Base-by-base conservation (phyloP, 305 asterid species). In the Withania somnifera region DNA sequence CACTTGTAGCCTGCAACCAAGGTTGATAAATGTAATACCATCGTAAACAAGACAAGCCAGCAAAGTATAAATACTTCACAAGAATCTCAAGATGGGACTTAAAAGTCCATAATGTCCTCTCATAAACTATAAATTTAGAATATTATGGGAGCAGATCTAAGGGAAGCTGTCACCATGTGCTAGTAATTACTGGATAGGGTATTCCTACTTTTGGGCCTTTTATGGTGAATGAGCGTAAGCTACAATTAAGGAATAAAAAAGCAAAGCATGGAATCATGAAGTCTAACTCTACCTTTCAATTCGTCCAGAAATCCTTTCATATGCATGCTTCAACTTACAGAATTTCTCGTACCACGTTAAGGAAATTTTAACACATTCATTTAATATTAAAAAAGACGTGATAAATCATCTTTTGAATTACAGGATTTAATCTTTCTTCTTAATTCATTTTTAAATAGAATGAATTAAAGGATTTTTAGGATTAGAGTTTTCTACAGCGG, bases 1-100 rank as follows among this genome's bases (percentile, higher is more conserved):
- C 98, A 87, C 99, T 94, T 60, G 99, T 96, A 82, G 99, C 99
- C 99, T 96, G 84, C 84, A 61, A 87, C 84, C 85, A 81, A 69
- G 85, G 67, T 80, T 78, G 40, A 69, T n/a, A 36, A 89, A 84
- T 22, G 53, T 47, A 82, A 81, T 63, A 15, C 64, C 52, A 63
- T 51, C 58, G 34, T 68, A n/a, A 47, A 47, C 61, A 38, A 32
- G 38, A 66, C 36, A 79, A 2, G 10, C n/a, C 47, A 38, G 42
- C 36, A 83, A n/a, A 76, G 15, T 42, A 77, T 30, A 5, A n/a
- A 53, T 78, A 47, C 22, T 38, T 19, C 6, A 4, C 3, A 50
- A 51, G 38, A 76, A 71, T 14, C 79, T 24, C 28, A 15, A 50
- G 0, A 75, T 2, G 4, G 6, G 28, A 75, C 61, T 28, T 9